Evolutionary conservation across 768 basidiomycete species (phyloP).

Genomic region (Termitomyces eurrhizus): DNA sequence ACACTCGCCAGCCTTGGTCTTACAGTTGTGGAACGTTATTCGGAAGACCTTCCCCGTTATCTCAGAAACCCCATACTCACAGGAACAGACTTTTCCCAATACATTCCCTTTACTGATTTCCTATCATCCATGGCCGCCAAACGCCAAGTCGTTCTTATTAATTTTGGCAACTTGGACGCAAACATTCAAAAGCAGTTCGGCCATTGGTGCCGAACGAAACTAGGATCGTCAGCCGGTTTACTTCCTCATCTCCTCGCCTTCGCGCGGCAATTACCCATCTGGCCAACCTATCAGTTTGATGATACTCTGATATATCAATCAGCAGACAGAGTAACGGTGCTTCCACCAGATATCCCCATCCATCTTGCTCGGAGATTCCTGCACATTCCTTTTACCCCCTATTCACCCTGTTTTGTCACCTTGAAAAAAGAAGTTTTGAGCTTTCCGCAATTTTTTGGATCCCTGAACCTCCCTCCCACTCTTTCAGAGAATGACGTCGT

Average conservation of each 20-base stretch:
- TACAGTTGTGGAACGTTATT: conserved; percentile 18
- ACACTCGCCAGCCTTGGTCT: conserved; percentile 21
- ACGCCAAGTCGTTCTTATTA: neutral
- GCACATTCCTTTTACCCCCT: neutral
- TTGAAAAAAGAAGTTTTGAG: neutral
- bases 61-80: conserved; percentile 18
- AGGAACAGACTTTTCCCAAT: conserved; percentile 8
- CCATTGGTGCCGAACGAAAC: conserved; percentile 26
- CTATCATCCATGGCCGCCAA: conserved; percentile 13
- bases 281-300: conserved; percentile 30
- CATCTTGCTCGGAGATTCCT: conserved; percentile 8
- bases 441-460: neutral
- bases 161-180: conserved; percentile 18
- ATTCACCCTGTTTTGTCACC: neutral
- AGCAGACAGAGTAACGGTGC: conserved; percentile 19
- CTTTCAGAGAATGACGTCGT: conserved; percentile 1
- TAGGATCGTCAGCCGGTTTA: neutral
- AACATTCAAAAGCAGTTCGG: conserved; percentile 19
- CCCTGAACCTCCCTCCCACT: conserved; percentile 6
- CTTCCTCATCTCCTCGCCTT: conserved; percentile 8
- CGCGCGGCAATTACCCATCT: conserved; percentile 21
- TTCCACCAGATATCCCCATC: conserved; percentile 16
- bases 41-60: conserved; percentile 11
- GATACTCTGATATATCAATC: conserved; percentile 5
- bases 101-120: conserved; percentile 12